Evolutionary conservation across 2,329 filamentous ascomycete species (phyloP).

Genomic region (Pseudocercospora fijiensis): DNA sequence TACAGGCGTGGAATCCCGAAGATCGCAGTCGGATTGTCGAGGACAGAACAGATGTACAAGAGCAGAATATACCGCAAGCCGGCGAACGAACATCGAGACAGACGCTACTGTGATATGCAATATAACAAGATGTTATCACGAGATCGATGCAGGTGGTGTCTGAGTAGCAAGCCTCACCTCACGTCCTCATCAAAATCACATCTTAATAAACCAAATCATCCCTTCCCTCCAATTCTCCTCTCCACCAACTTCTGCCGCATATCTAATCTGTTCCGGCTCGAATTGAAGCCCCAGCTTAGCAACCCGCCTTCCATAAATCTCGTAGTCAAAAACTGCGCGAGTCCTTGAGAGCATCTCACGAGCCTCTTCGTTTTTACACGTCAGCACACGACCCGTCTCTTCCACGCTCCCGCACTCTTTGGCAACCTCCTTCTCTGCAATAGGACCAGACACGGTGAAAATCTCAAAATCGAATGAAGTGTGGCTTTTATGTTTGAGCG

Average conservation of each 20-base stretch:
- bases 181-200: too few species aligned
- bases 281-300: slow-evolving; percentile 12
- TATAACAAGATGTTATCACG: too few species aligned
- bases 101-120: too few species aligned
- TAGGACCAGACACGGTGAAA: slow-evolving; percentile 6
- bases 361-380: slow-evolving; percentile 13
- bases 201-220: slow-evolving; percentile 25
- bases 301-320: neutral
- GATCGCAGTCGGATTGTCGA: too few species aligned
- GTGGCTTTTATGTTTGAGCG: slow-evolving; percentile 7
- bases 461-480: slow-evolving; percentile 8
- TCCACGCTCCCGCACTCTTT: neutral
- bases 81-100: too few species aligned
- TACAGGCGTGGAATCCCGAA: too few species aligned
- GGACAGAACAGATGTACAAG: too few species aligned
- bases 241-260: slow-evolving; percentile 9
- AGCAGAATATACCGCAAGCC: too few species aligned
- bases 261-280: slow-evolving; percentile 16
- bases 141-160: too few species aligned
- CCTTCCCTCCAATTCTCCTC: slow-evolving; percentile 20
- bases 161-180: too few species aligned
- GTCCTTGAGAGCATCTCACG: neutral
- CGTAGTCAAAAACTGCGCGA: slow-evolving; percentile 11
- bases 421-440: neutral
- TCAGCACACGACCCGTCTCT: neutral